phyloP scores from a whole-genome alignment of 164 flowering plant species.

The Pachysandra terminalis region DNA sequence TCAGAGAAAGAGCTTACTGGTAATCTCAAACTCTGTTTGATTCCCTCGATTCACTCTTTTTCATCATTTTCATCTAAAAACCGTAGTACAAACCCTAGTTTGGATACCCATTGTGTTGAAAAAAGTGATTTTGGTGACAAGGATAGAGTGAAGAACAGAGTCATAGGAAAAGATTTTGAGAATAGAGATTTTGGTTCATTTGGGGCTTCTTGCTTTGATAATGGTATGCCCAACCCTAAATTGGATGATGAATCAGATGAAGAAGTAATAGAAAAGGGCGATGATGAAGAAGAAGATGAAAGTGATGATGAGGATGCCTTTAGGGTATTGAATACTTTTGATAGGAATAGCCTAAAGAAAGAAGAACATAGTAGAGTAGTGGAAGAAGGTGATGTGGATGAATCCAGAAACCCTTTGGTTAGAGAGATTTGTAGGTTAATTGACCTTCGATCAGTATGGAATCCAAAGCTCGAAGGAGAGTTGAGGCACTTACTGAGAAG shows the following conservation, averaged over 20 bases:
- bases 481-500: constrained; percentile 64
- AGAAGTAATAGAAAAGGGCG: too few species aligned
- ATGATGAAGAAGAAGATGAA: constrained; percentile 12
- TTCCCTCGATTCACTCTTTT: constrained; percentile 11
- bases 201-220: constrained; percentile 1
- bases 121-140: constrained; percentile 13
- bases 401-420: constrained; percentile 65
- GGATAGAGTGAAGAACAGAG: constrained; percentile 17
- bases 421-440: constrained; percentile 68
- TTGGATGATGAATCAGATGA: constrained; percentile 23
- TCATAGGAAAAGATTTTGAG: background rate
- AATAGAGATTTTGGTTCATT: constrained; percentile 17
- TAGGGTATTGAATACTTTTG: constrained; percentile 33
- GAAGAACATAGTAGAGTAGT: constrained; percentile 19
- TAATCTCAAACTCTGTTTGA: constrained; percentile 1
- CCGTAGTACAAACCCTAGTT: constrained; percentile 5
- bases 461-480: constrained; percentile 57
- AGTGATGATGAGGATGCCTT: constrained; percentile 36
- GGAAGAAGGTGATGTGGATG: constrained; percentile 42
- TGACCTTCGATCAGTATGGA: constrained; percentile 53
- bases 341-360: constrained; percentile 5
- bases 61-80: constrained; percentile 26
- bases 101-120: constrained; percentile 2
- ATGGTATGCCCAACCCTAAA: constrained; percentile 7
- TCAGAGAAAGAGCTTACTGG: constrained; percentile 3